Evolutionary conservation across 441 rosid species (phyloP).

Genomic region (Gossypium lobatum): DNA sequence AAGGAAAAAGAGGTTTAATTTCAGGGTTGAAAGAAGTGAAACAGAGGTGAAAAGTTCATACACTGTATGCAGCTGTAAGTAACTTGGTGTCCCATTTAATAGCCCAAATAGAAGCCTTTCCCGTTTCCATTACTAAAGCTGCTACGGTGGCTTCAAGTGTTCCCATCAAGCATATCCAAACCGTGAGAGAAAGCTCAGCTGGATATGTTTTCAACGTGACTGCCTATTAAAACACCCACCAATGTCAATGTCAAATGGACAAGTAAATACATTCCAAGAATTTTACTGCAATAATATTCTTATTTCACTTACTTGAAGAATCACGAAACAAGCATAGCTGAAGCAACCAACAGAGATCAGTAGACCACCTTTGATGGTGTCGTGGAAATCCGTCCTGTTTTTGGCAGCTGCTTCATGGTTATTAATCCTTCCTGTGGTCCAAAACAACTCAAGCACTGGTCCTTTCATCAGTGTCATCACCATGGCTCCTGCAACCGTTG

Average conservation of each 20-base stretch:
- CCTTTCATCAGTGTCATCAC: constrained; percentile 78
- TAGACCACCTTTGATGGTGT: constrained; percentile 60
- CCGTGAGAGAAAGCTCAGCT: constrained; percentile 74
- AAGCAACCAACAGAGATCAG: constrained; percentile 65
- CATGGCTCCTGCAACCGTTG: constrained; percentile 95
- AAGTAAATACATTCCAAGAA: neutral
- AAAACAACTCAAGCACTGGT: constrained; percentile 43
- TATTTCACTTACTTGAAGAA: constrained; percentile 49
- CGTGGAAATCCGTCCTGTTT: constrained; percentile 38
- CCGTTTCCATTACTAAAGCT: constrained; percentile 62
- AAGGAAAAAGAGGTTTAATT: neutral
- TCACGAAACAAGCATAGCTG: constrained; percentile 73
- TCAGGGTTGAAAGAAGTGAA: neutral
- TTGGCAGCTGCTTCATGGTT: constrained; percentile 26
- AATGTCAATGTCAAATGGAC: neutral
- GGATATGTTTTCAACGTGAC: constrained; percentile 64
- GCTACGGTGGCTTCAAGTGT: constrained; percentile 56
- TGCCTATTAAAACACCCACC: constrained; percentile 34
- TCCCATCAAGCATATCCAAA: constrained; percentile 77
- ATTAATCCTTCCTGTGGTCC: constrained; percentile 41
- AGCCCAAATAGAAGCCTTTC: constrained; percentile 48
- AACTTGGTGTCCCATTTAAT: constrained; percentile 74
- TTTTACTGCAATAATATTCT: neutral
- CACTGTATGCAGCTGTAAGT: constrained; percentile 68
- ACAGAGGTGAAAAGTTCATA: constrained; percentile 28